Conservation (phyloP, 2,329 filamentous ascomycete species). For the Trichoderma pleuroti region DNA sequence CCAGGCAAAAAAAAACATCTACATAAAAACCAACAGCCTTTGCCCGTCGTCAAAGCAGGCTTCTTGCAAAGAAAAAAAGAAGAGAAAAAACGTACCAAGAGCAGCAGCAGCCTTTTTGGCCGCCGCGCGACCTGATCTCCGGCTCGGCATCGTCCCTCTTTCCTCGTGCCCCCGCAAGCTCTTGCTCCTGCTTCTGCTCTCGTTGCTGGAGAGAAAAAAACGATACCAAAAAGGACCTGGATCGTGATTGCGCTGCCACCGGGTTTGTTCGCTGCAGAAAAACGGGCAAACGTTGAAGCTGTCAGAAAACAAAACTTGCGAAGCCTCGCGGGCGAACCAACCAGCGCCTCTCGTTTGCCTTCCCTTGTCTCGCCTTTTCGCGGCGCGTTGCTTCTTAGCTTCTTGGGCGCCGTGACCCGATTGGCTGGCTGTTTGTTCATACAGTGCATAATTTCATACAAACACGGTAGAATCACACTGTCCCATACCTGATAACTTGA, state of each 20-base stretch:
- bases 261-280: background rate
- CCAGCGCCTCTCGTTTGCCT: background rate
- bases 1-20: background rate
- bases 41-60: background rate
- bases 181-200: background rate
- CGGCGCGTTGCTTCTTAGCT: slow-evolving; percentile 8
- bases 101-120: slow-evolving; percentile 52
- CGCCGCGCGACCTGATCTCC: slow-evolving; percentile 51
- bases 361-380: slow-evolving; percentile 11
- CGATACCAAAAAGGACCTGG: background rate
- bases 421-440: background rate
- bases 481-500: background rate
- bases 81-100: slow-evolving; percentile 41
- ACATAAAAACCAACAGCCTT: no score
- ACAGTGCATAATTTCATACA: background rate
- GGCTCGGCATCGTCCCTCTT: slow-evolving; percentile 35
- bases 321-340: slow-evolving; percentile 7
- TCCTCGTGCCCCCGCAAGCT: slow-evolving; percentile 12
- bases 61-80: background rate
- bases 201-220: background rate
- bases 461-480: background rate
- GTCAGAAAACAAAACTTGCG: slow-evolving; percentile 6
- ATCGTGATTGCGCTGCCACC: background rate
- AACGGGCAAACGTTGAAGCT: background rate
- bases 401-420: background rate